phyloP scores from a whole-genome alignment of 352 stramenopile genomes.

The Phytophthora litchii region DNA sequence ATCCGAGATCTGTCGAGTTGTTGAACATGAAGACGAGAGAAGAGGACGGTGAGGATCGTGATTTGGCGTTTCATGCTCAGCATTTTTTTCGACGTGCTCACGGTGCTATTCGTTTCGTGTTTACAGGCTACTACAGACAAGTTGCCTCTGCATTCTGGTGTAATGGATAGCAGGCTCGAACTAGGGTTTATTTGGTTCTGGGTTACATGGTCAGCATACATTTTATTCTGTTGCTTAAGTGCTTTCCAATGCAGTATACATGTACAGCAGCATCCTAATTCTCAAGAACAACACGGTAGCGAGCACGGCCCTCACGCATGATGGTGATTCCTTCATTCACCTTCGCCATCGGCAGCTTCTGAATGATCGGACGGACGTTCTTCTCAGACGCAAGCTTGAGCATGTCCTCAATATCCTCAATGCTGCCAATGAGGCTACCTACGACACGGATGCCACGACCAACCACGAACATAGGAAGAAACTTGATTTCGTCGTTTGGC shows the following conservation, averaged over 20 bases:
- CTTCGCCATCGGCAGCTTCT: constrained; percentile 54
- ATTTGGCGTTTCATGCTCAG: too few relatives aligned
- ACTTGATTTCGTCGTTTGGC: constrained; percentile 66
- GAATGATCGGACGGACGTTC: constrained; percentile 57
- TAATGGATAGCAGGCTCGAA: constrained; percentile 1
- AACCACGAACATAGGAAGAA: constrained; percentile 64
- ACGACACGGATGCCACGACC: constrained; percentile 49
- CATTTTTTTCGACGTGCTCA: too few relatives aligned
- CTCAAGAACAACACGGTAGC: constrained; percentile 55
- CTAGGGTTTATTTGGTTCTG: not conserved
- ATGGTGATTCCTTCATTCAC: constrained; percentile 49
- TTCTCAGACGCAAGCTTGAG: constrained; percentile 78
- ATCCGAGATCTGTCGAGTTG: constrained; percentile 33
- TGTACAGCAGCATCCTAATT: constrained; percentile 28
- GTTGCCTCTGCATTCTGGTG: constrained; percentile 16
- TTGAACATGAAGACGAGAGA: constrained; percentile 46
- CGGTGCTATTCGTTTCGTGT: not conserved
- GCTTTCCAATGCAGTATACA: too few relatives aligned
- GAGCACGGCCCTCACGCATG: constrained; percentile 43
- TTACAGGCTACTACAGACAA: constrained; percentile 24
- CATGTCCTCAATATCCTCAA: constrained; percentile 87
- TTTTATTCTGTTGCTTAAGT: constrained; percentile 7
- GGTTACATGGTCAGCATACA: not conserved
- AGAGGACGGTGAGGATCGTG: constrained; percentile 27
- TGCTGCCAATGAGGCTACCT: constrained; percentile 85